These are phyloP conservation scores for Buxus sempervirens DNA, from an alignment of 164 flowering plant species.

Conservation along the genomic window DNA sequence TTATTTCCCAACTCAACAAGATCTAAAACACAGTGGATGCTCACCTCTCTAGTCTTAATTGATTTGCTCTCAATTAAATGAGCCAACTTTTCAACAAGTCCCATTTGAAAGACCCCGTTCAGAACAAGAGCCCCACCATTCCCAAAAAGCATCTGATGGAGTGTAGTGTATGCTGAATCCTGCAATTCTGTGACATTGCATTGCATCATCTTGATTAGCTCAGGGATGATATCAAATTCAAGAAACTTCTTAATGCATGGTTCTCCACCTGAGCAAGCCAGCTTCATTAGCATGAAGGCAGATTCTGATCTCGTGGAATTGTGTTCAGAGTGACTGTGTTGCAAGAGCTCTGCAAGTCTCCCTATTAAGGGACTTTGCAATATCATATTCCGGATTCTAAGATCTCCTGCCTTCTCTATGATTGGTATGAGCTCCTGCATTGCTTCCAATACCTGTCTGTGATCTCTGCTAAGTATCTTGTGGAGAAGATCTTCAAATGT, in stretches of 20 bases:
- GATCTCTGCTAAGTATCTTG: slow-evolving; percentile 26
- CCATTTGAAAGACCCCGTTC: slow-evolving; percentile 25
- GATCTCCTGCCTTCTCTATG: slow-evolving; percentile 36
- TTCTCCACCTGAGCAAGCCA: slow-evolving; percentile 44
- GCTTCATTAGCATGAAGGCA: slow-evolving; percentile 42
- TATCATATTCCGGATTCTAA: slow-evolving; percentile 35
- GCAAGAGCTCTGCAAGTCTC: slow-evolving; percentile 31
- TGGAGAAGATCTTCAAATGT: slow-evolving; percentile 35
- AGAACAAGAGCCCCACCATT: slow-evolving; percentile 33
- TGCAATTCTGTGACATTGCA: slow-evolving; percentile 32
- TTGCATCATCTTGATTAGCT: slow-evolving; percentile 44
- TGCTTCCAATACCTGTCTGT: slow-evolving; percentile 29
- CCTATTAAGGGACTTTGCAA: slow-evolving; percentile 35
- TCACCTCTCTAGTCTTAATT: slow-evolving; percentile 37
- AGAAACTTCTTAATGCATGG: slow-evolving; percentile 35
- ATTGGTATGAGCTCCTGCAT: slow-evolving; percentile 46
- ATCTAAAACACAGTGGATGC: slow-evolving; percentile 30
- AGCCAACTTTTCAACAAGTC: slow-evolving; percentile 31
- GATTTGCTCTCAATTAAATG: slow-evolving; percentile 34
- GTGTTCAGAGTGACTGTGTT: slow-evolving; percentile 15
- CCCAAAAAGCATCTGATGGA: slow-evolving; percentile 45
- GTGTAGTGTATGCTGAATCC: slow-evolving; percentile 42
- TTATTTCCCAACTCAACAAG: slow-evolving; percentile 45
- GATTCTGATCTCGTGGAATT: slow-evolving; percentile 32
- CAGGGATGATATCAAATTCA: slow-evolving; percentile 36